Base-by-base conservation (phyloP, 2,329 filamentous ascomycete genomes). In the Alternaria brassicicola region DNA sequence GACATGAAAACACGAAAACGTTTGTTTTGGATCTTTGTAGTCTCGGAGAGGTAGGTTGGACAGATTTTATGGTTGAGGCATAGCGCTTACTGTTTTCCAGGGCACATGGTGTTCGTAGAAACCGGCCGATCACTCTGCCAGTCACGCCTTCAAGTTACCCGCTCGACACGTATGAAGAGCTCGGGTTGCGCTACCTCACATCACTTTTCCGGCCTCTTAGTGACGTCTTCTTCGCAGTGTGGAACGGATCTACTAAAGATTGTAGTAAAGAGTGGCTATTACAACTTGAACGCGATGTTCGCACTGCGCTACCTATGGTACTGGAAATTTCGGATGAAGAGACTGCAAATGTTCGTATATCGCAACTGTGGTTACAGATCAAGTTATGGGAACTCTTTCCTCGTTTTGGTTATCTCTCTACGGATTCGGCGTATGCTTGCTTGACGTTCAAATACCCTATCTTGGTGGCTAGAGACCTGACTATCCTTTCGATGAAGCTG, bases 61-160 rank as follows among this genome's bases (percentile, higher is more conserved):
- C 7, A 17, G n/a, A 38, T 38, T 21, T 9, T 21, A 3, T 2
- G 2, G 19, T 33, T 41, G 2, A 13, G 17, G 4, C 6, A 3
- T 33, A 21, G 23, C 28, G 33, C 46, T 61, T 36, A 50, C 50
- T n/a, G 5, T 21, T 2, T 30, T 58, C 65, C 74, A 83, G 87
- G 76, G 86, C 89, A 12, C 92, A 92, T 72, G 88, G 88, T 48
- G 80, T 93, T 28, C 87, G 90, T 73, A 85, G 88, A 69, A 85
- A 86, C 63, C 86, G 88, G 42, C 90, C 89, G 13, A 78, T 92
- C 46, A 89, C 89, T 38, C 82, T 93, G 6, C 88, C 89, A 72
- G 84, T 89, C 41, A 88, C 87, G 4, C 87, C 92, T 64, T 86
- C 84, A 54, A 83, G 85, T n/a, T 88, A 89, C 4, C 84, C 85